Evolutionary conservation across 2,329 filamentous ascomycete genomes (phyloP), one percentile per base, ranked within the genome.

Genomic region (Phaeosphaeria sp.): DNA sequence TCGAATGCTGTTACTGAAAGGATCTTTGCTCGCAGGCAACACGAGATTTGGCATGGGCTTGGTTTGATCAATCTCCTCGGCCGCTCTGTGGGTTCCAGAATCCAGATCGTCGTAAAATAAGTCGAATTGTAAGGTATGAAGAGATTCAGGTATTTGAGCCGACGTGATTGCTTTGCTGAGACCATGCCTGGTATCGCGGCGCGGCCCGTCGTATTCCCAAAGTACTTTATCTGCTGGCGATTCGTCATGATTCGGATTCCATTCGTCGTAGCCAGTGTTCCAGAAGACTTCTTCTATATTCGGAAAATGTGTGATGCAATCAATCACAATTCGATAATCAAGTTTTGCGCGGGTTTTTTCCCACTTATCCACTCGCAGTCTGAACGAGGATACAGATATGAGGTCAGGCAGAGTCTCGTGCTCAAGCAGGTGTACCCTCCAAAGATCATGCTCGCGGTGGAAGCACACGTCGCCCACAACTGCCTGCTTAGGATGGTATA

Each of bases 121-220:
- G 25, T 56, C 43, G 17, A 69, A 52, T 2, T 62, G 42, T 15
- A 56, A 58, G 6, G 54, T 36, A 17, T 52, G 54, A 10, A 71
- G 50, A 11, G 60, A 56, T 7, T 33, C 17, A 48, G 63, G 64
- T 6, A 67, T 46, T 10, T 44, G 39, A 4, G 55, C 30, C 27
- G 23, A 23, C 44, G 47, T 27, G 2, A 63, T 11, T 23, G 64
- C 63, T 51, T 62, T 66, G 11, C 47, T 58, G 43, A 69, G 69
- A 44, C 61, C 62, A n/a, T 66, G 59, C 17, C 68, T 57, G 13
- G 62, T 53, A 53, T 71, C 68, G 15, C 64, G 60, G 22, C 59
- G 65, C n/a, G 62, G 65, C 17, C 66, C 67, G 41, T 48, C 53
- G 43, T 55, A 60, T 23, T 70, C 66, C 3, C 54, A 55, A 21